Base-by-base conservation (phyloP, 2,329 filamentous ascomycete genomes). In the Lachnum nothofagi region DNA sequence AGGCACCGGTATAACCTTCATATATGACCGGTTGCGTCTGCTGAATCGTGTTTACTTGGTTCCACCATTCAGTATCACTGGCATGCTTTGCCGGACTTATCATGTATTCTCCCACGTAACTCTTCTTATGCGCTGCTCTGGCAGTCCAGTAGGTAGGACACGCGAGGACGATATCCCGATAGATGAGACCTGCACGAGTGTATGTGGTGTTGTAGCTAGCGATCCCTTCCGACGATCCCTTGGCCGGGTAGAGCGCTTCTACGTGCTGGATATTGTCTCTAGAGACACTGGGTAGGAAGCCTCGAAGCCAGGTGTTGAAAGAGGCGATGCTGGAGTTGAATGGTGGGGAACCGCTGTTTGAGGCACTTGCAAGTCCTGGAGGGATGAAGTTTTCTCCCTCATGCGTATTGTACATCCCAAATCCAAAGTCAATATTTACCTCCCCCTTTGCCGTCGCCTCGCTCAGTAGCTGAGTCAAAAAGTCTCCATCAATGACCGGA, bases 331-430 rank as follows among this genome's bases (percentile, higher is more conserved):
- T 78, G 1, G 70, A 70, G 54, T 80, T 80, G 60, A 76, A 81
- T 0, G 70, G 68, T 14, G 64, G 65, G 3, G 62, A 63, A 2
- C 67, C 66, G 0, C 61, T 58, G 5, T 65, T 62, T 0, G 58
- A 54, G 0, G 54, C 51, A 41, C 64, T 67, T 16, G 66, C 60
- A 1, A 83, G 66, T 0, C 73, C 75, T 0, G 72, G 60, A 0
- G 78, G 78, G 19, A 81, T 67, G 56, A 85, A 84, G 53, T 78
- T 80, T 60, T 83, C 74, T 19, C 81, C 80, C 60, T 84, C 80
- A 58, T 82, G 76, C 0, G 75, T 71, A 60, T 84, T 84, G 62
- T 82, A 83, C 69, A 75, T 77, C n/a, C 72, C 70, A 53, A 75
- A 76, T 0, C 73, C 70, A 7, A 66, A 61, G 2, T 75, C 68